These are phyloP conservation scores for Clavariopsis aquatica DNA, from an alignment of 495 filamentous ascomycete genomes.

Conservation along the genomic window DNA sequence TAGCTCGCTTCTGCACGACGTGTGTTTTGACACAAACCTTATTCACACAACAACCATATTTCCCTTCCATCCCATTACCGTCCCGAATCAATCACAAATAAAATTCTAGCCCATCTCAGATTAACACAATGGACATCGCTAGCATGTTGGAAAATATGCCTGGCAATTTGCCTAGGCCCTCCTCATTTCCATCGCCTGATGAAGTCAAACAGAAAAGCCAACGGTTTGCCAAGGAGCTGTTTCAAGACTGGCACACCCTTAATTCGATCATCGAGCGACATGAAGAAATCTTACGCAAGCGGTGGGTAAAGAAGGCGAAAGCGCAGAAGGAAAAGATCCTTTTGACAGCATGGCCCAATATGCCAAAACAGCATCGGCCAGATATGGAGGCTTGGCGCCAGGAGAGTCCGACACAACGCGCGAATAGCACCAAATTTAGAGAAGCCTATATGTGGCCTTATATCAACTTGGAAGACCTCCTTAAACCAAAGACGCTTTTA, in stretches of 20 bases:
- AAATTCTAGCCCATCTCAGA: neutral
- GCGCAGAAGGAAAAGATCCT: conserved; percentile 20
- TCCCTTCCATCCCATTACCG: no score
- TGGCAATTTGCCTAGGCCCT: neutral
- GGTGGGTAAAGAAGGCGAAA: conserved; percentile 26
- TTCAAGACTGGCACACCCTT: conserved; percentile 8
- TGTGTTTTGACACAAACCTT: no score
- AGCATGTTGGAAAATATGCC: neutral
- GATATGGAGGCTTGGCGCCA: conserved; percentile 10
- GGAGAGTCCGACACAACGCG: neutral
- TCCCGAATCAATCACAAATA: neutral
- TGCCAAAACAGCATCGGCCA: conserved; percentile 16
- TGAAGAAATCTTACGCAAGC: conserved; percentile 23
- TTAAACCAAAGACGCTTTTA: conserved; percentile 43
- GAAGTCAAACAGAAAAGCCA: conserved; percentile 2
- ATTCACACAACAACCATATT: no score
- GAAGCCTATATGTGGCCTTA: conserved; percentile 54
- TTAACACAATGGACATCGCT: neutral
- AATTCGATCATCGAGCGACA: conserved; percentile 19
- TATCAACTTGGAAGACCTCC: conserved; percentile 61
- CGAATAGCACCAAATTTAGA: neutral
- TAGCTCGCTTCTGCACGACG: no score
- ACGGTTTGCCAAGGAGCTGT: conserved; percentile 1
- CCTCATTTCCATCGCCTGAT: neutral
- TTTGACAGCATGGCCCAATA: conserved; percentile 19